A percentile compares a stretch with the other conserved stretches of the same genome.
phyloP scores from a whole-genome alignment of 1,284 basidiomycete species.

The Calocybe gambosa region DNA sequence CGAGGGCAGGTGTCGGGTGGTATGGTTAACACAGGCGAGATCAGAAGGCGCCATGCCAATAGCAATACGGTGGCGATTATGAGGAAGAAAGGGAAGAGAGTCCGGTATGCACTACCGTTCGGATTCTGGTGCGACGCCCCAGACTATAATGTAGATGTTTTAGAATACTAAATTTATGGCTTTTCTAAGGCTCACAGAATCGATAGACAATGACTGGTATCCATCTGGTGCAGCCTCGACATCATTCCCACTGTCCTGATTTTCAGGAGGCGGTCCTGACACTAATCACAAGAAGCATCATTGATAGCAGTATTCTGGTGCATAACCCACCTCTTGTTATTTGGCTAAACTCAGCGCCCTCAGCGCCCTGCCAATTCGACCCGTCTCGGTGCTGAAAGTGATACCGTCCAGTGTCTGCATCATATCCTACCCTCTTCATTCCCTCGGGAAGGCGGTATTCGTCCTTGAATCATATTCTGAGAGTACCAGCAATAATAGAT shows the following conservation, averaged over 20 bases:
- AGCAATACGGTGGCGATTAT: slow-evolving; percentile 60
- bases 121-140: slow-evolving; percentile 17
- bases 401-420: slow-evolving; percentile 51
- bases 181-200: slow-evolving; percentile 38
- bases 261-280: slow-evolving; percentile 7
- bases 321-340: slow-evolving; percentile 40
- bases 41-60: slow-evolving; percentile 56
- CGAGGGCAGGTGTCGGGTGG: slow-evolving; percentile 37
- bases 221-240: slow-evolving; percentile 54
- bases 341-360: slow-evolving; percentile 50
- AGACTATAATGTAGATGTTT: slow-evolving; percentile 17
- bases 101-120: slow-evolving; percentile 40
- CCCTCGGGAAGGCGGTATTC: slow-evolving; percentile 55
- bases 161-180: background rate
- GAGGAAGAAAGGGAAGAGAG: slow-evolving; percentile 70
- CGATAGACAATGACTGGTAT: slow-evolving; percentile 47
- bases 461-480: slow-evolving; percentile 33
- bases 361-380: slow-evolving; percentile 40
- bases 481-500: background rate
- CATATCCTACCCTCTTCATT: slow-evolving; percentile 57
- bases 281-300: slow-evolving; percentile 3
- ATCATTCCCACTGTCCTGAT: slow-evolving; percentile 35
- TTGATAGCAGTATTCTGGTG: background rate
- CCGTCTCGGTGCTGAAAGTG: slow-evolving; percentile 47
- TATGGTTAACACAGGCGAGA: slow-evolving; percentile 36